phyloP scores from a whole-genome alignment of 2,329 filamentous ascomycete species.

The Aspergillus viridinutans region DNA sequence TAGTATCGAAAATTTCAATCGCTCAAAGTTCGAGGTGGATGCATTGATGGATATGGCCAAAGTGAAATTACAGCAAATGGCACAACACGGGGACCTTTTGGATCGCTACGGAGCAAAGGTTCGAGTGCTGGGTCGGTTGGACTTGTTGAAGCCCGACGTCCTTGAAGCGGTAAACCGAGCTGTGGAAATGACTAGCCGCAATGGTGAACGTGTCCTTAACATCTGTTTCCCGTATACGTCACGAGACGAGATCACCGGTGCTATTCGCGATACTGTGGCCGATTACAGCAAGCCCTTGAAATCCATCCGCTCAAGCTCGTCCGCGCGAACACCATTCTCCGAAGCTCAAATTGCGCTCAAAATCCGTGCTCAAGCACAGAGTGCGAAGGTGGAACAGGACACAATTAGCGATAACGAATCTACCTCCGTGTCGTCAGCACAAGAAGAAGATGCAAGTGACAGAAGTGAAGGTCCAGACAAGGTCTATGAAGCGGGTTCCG shows the following conservation, averaged over 20 bases:
- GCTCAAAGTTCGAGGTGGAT: conserved; percentile 93
- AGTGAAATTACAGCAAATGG: conserved; percentile 85
- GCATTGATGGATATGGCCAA: conserved; percentile 97
- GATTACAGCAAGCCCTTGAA: conserved; percentile 74
- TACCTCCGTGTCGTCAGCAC: conserved; percentile 38
- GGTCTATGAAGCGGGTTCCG: conserved; percentile 31
- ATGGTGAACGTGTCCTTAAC: conserved; percentile 76
- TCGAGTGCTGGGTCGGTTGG: conserved; percentile 76
- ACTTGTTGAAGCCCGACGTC: conserved; percentile 81
- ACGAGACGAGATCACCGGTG: conserved; percentile 87
- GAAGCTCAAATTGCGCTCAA: conserved; percentile 83
- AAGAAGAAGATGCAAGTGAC: conserved; percentile 40
- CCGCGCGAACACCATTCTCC: conserved; percentile 67
- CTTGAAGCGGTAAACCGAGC: conserved; percentile 82
- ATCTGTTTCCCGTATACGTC: conserved; percentile 98
- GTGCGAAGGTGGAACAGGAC: conserved; percentile 23
- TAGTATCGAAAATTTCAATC: conserved; percentile 98
- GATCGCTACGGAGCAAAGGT: conserved; percentile 89
- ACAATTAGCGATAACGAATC: conserved; percentile 48
- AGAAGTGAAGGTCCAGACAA: conserved; percentile 18
- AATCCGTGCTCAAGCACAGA: conserved; percentile 63
- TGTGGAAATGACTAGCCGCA: conserved; percentile 79
- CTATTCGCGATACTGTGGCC: conserved; percentile 80
- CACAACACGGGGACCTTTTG: conserved; percentile 87
- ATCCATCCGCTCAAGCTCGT: conserved; percentile 29